Evolutionary conservation across 177 flowering plant species (phyloP).

Genomic region (Vitis hybrid): DNA sequence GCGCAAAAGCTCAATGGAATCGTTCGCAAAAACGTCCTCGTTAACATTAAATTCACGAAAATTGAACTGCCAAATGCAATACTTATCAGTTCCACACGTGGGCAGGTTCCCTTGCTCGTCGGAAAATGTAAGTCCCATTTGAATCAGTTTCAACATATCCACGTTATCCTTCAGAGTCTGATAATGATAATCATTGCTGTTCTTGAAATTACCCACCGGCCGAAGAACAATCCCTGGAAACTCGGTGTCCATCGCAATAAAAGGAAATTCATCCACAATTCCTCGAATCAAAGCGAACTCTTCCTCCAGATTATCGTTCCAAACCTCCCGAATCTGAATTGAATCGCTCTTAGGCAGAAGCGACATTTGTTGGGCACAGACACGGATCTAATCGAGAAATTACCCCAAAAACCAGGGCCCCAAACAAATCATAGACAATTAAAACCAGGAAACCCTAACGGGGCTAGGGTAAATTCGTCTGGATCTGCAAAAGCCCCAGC

Average conservation of each 20-base stretch:
- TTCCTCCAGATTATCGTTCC: slow-evolving; percentile 25
- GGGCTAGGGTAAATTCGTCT: not conserved
- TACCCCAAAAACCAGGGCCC: not conserved
- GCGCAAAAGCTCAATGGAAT: slow-evolving; percentile 29
- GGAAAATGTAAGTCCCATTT: slow-evolving; percentile 30
- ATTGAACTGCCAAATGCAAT: slow-evolving; percentile 36
- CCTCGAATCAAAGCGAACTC: slow-evolving; percentile 27
- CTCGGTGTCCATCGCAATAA: slow-evolving; percentile 32
- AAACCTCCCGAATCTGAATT: slow-evolving; percentile 33
- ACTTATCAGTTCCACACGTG: slow-evolving; percentile 26
- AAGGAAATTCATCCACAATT: slow-evolving; percentile 33
- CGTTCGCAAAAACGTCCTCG: slow-evolving; percentile 26
- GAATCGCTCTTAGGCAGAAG: slow-evolving; percentile 15
- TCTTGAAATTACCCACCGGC: slow-evolving; percentile 28
- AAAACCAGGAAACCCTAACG: slow-evolving; percentile 3
- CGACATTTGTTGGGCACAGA: slow-evolving; percentile 11
- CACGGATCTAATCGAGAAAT: not conserved
- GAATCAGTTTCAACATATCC: slow-evolving; percentile 32
- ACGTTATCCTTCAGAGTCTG: slow-evolving; percentile 34
- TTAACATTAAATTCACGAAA: slow-evolving; percentile 31
- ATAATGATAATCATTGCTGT: slow-evolving; percentile 24
- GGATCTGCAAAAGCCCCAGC: slow-evolving; percentile 4
- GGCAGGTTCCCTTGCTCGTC: slow-evolving; percentile 38
- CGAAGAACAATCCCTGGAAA: slow-evolving; percentile 32
- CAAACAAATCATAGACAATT: not conserved